Base-by-base conservation (phyloP, 139 green algal genomes). In the Micractinium sp. region DNA sequence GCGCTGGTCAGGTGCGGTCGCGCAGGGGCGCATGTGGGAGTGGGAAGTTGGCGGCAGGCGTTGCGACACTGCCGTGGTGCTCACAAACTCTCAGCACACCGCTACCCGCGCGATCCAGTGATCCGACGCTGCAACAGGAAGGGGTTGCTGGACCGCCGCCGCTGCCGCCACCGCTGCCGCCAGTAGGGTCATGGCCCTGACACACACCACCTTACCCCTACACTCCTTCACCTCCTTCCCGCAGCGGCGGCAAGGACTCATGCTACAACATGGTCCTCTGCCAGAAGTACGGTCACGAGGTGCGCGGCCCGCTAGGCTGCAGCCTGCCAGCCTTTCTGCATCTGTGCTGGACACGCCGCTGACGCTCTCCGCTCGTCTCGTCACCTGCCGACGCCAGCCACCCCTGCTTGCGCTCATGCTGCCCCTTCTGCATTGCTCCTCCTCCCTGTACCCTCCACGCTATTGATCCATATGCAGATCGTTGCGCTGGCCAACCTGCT, bases 401-500 rank as follows among this genome's bases (percentile, higher is more conserved):
- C 9, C 39, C 7, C 1, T 75, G 67, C 67, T 22, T 53, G 74
- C 15, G 15, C 74, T 47, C n/a, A 29, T 63, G 14, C 67, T 74
- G 23, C 74, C 15, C 84, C 38, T 14, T 7, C 63, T 20, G 14
- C 41, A 56, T 1, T 36, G 7, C 41, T 22, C 35, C n/a, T 29
- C 18, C 15, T 36, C 38, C 22, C 22, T 38, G 3, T 13, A 3
- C 25, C 18, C 31, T 16, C 25, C 36, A 29, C n/a, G 19, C 18
- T 25, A 23, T n/a, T n/a, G 19, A 29, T 35, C 35, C 18, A 4
- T 27, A 18, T 73, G 61, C 77, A 95, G 89, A 74, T 97, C 35
- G 91, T 98, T 38, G 90, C 91, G 4, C 93, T 98, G 22, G 95
- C 85, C 81, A 98, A 98, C 84, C 94, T 98, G 74, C 86, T 95